These are phyloP conservation scores for Coelastrella sp. DNA, from an alignment of 139 green algal species.

Conservation along the genomic window DNA sequence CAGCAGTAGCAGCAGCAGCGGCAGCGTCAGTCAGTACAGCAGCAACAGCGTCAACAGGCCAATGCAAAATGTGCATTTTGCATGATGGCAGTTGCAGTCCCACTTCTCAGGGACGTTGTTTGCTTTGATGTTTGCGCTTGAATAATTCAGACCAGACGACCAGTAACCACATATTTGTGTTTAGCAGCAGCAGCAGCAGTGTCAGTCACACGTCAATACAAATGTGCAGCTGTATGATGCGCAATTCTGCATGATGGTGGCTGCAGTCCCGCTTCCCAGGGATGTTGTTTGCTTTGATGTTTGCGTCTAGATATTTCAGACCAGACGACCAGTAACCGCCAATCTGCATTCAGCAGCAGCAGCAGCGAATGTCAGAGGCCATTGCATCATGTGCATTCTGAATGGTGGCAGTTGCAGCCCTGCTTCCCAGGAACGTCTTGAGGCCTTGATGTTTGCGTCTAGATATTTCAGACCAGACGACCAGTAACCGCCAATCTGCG, in stretches of 20 bases:
- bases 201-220: too few species aligned
- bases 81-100: too few species aligned
- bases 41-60: too few species aligned
- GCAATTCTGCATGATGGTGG: too few species aligned
- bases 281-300: too few species aligned
- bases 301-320: constrained; percentile 60
- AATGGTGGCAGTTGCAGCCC: constrained; percentile 68
- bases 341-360: neutral
- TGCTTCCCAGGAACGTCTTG: neutral
- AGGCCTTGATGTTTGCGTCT: constrained; percentile 48
- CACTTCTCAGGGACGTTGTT: too few species aligned
- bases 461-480: constrained; percentile 66
- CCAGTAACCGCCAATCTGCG: constrained; percentile 58
- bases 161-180: constrained; percentile 54
- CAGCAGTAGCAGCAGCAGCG: too few species aligned
- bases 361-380: too few species aligned
- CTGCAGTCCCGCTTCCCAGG: too few species aligned
- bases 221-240: too few species aligned
- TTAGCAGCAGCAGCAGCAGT: neutral
- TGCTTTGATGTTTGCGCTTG: constrained; percentile 55
- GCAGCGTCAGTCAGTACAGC: constrained; percentile 58
- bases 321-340: constrained; percentile 66
- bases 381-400: constrained; percentile 60
- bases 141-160: constrained; percentile 64
- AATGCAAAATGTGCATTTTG: too few species aligned